These are phyloP conservation scores for Xylogone sp. DNA, from an alignment of 2,329 filamentous ascomycete species.

Conservation along the genomic window DNA sequence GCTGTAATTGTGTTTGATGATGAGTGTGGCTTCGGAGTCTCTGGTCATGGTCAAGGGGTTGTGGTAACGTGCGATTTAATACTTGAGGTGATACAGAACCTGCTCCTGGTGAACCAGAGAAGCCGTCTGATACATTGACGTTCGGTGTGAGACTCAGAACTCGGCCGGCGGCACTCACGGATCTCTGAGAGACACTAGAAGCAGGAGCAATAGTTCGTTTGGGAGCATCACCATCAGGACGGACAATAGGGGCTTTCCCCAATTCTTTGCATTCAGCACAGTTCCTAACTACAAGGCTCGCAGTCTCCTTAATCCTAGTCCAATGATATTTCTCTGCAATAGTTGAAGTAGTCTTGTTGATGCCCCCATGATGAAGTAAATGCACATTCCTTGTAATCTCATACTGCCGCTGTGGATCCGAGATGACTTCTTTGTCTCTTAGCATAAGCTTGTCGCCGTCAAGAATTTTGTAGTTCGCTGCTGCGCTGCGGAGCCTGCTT, in stretches of 20 bases:
- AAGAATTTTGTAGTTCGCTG: constrained; percentile 88
- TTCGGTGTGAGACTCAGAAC: constrained; percentile 17
- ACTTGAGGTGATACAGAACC: constrained; percentile 28
- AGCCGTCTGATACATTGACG: constrained; percentile 5
- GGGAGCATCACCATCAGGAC: constrained; percentile 2
- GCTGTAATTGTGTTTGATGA: background rate
- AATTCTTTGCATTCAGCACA: constrained; percentile 86
- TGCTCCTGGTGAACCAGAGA: constrained; percentile 17
- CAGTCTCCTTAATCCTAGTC: constrained; percentile 97
- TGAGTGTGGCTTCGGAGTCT: constrained; percentile 4
- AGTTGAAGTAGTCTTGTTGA: constrained; percentile 95
- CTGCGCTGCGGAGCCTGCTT: constrained; percentile 86
- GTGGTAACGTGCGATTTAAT: constrained; percentile 22
- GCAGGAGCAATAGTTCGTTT: constrained; percentile 1
- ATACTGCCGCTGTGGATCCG: constrained; percentile 84
- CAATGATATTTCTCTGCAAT: constrained; percentile 96
- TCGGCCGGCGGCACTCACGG: constrained; percentile 20
- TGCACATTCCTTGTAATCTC: constrained; percentile 81
- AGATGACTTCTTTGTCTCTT: constrained; percentile 96
- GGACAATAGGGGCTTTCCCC: constrained; percentile 49
- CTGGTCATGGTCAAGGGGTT: constrained; percentile 7
- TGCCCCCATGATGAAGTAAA: constrained; percentile 75
- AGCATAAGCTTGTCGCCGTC: constrained; percentile 83
- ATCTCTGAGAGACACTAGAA: constrained; percentile 5
- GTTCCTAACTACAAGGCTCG: constrained; percentile 89